Base-by-base conservation (phyloP, 495 filamentous ascomycete genomes). In the Gamarada debralockiae region DNA sequence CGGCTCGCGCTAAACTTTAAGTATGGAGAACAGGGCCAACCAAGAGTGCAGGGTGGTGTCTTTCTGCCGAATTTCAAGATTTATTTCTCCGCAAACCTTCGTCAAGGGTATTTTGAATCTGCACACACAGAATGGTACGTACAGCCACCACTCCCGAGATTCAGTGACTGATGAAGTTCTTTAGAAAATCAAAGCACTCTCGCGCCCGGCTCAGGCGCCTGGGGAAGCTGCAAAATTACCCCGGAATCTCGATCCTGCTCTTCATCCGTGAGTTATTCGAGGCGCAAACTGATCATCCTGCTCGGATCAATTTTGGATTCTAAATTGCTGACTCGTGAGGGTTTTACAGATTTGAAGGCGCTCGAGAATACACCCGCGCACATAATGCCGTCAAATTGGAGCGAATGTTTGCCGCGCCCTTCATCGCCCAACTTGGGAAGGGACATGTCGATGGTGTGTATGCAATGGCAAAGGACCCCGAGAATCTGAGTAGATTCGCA, bases 401-500 rank as follows among this genome's bases (percentile, higher is more conserved):
- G 68, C 85, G 93, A 57, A 91, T 98, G 82, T 97, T 97, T 64
- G 92, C 93, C 18, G 83, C 89, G 48, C 93, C 93, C 3, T 98
- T 98, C 65, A 70, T 98, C 37, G 86, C 75, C 0, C 87, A 96
- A 60, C 79, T 98, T 46, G 92, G 91, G 24, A 80, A 80, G 43
- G 93, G 93, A 24, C 93, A 98, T 71, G 87, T 97, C 13, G 93
- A 98, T 67, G 93, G 93, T 40, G 89, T 98, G 4, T 89, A 89
- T 65, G 73, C 77, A 8, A 75, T 89, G 65, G 78, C 83, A 13
- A 89, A 88, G 57, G 85, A 89, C 57, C 83, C 82, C 3, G 74
- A 79, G 57, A 82, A 80, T 3, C 67, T 91, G 25, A 79, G 86
- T 48, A 73, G 80, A 39, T 78, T 95, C 61, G 86, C 89, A 9